Base-by-base conservation (phyloP, 1,284 basidiomycete genomes). In the Meira nashicola region DNA sequence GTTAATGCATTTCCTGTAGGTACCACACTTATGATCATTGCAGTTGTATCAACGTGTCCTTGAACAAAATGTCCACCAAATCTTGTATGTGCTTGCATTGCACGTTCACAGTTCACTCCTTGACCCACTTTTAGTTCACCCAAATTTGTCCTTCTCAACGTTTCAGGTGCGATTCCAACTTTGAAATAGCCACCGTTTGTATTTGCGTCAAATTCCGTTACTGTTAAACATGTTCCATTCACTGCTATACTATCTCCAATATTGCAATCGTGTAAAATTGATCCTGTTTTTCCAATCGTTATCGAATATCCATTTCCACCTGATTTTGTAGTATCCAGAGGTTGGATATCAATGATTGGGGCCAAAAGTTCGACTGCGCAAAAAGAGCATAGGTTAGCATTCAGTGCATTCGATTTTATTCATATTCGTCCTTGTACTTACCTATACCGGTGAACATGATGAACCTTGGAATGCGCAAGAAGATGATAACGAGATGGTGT, bases 1-100 rank as follows among this genome's bases (percentile, higher is more conserved):
- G 87, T 77, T 65, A 95, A 78, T 10, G 92, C 95, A 73, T 94
- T 90, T 14, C 91, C 92, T 71, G 96, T 95, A 11, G 83, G 82
- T 4, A 79, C 81, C 50, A 84, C 85, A 11, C 84, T 83, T 7
- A 61, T 63, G 21, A 77, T 70, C 52, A 66, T 55, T 40, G 75
- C 92, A 1, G 91, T 94, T 5, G 85, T 86, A 75, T 99, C 95
- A 63, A 98, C 89, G 67, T 61, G 77, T 33, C 74, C 73, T 55
- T 97, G 94, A 6, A 98, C 95, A 77, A 96, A 93, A 78, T 99
- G 94, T 6, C 94, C 94, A 28, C 94, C 94, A 74, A 98, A 96
- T 47, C 94, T 83, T 10, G 86, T 87, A 80, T 94, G 89, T 0
- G 88, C 87, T 14, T 86, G 86, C 86, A 92, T 91, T 71, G 94